Base-by-base conservation (phyloP, 139 green algal species). In the Zygnema cylindricum region DNA sequence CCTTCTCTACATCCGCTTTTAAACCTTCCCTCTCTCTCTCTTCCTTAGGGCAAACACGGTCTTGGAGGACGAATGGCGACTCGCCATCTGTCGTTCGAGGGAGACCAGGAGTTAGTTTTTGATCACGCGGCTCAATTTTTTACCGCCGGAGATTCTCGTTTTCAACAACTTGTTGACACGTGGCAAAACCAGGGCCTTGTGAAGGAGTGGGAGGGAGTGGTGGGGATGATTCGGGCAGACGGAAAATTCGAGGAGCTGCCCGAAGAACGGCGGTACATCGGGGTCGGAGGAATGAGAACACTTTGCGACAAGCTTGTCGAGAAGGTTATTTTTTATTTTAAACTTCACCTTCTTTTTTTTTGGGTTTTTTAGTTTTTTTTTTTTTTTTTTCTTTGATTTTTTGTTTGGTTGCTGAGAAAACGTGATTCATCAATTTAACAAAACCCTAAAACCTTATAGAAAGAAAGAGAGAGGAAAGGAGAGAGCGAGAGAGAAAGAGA, bases 121-220 rank as follows among this genome's bases (percentile, higher is more conserved):
- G 94, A 96, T 89, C 94, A 96, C 81, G 93, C 93, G 0, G 92
- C 93, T 21, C 94, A 96, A 88, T 96, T 87, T 89, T 95, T 96
- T 88, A 96, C 94, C 0, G 86, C 43, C 7, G 23, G 49, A 54
- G 86, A 91, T n/a, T 3, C 76, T 1, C 39, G 16, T 16, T 81
- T 93, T 73, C 71, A 84, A 75, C 23, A 22, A 43, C 38, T 90
- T n/a, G 88, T 95, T 43, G 69, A 94, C 7, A 49, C 69, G 0
- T 96, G 94, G 93, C 63, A 92, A 55, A 54, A 42, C 0, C 85
- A 76, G 0, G 94, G 93, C 33, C 81, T 85, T 0, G 93, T 95
- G 3, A 22, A 55, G 21, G n/a, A 69, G 1, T 97, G 95, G 95
- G 49, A 84, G 0, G 93, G 93, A 0, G 88, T 90, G 1, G 93